Conservation (phyloP, 2,329 filamentous ascomycete genomes). For the Fusarium ambrosium region DNA sequence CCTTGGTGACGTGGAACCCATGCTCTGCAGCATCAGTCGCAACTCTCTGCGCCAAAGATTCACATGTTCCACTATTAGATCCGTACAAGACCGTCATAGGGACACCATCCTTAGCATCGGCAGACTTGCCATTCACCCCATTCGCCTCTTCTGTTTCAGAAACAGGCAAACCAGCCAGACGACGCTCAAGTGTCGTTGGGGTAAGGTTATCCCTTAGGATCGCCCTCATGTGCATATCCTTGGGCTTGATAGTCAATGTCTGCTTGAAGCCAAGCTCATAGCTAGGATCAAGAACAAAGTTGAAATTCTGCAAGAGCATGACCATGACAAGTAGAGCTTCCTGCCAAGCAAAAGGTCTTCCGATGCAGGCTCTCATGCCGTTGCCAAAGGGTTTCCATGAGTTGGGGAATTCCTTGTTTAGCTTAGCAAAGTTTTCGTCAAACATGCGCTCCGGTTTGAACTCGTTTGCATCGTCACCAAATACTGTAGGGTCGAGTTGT, state of each 20-base stretch:
- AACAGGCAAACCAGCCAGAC: neutral
- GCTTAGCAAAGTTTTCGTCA: neutral
- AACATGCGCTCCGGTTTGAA: neutral
- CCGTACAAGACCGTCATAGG: neutral
- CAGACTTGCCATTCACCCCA: neutral
- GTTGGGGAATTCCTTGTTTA: constrained; percentile 68
- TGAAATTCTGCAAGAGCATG: constrained; percentile 77
- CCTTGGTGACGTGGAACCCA: neutral
- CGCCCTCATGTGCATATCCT: neutral
- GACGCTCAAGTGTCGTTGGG: neutral
- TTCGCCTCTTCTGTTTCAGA: neutral
- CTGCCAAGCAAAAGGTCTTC: constrained; percentile 80
- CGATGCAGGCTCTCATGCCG: constrained; percentile 77
- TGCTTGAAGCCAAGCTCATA: constrained; percentile 68
- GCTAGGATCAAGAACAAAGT: constrained; percentile 72
- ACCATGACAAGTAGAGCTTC: constrained; percentile 73
- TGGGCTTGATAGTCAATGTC: constrained; percentile 47
- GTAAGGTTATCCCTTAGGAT: neutral
- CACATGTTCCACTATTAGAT: constrained; percentile 1
- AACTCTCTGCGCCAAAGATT: neutral
- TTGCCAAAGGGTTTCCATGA: constrained; percentile 82
- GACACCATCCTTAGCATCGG: neutral
- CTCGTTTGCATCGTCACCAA: neutral
- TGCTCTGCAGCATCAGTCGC: neutral
- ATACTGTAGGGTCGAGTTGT: neutral